These are phyloP conservation scores for Tuber borchii DNA, from an alignment of 495 filamentous ascomycete genomes.

Conservation along the genomic window DNA sequence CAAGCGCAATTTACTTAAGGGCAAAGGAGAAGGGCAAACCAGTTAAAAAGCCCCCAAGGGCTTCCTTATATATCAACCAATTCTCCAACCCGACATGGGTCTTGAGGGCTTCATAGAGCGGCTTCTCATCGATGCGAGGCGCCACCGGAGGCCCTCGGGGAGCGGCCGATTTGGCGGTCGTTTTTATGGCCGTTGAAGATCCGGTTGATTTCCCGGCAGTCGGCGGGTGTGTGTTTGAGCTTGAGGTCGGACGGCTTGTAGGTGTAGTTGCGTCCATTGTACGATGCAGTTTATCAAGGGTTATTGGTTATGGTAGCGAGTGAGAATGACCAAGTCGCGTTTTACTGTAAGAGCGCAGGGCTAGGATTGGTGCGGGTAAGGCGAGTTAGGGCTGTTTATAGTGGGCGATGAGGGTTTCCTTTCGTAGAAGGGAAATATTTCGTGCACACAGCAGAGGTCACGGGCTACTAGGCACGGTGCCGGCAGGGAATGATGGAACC, in stretches of 20 bases:
- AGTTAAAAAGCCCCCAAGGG: constrained; percentile 69
- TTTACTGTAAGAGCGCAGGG: neutral
- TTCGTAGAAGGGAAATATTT: neutral
- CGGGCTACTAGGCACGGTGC: neutral
- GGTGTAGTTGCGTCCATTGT: constrained; percentile 32
- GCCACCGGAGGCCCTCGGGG: constrained; percentile 44
- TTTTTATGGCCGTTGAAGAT: constrained; percentile 21
- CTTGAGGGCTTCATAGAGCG: constrained; percentile 81
- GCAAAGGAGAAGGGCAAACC: constrained; percentile 52
- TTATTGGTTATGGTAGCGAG: neutral
- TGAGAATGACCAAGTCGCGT: neutral
- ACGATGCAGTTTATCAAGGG: constrained; percentile 8
- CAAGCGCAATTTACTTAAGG: neutral
- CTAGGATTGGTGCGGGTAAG: neutral
- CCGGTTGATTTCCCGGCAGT: constrained; percentile 19
- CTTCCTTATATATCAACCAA: constrained; percentile 83
- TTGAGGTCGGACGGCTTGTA: constrained; percentile 34
- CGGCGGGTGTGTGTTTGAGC: constrained; percentile 15
- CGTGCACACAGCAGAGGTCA: neutral
- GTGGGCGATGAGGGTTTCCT: neutral
- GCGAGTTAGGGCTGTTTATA: neutral
- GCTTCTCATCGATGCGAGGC: constrained; percentile 80
- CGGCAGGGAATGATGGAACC: neutral
- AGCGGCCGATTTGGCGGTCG: constrained; percentile 15
- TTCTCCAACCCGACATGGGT: constrained; percentile 66